Conservation (phyloP, 805 yeast genomes). For the Metschnikowia drakensbergensis region DNA sequence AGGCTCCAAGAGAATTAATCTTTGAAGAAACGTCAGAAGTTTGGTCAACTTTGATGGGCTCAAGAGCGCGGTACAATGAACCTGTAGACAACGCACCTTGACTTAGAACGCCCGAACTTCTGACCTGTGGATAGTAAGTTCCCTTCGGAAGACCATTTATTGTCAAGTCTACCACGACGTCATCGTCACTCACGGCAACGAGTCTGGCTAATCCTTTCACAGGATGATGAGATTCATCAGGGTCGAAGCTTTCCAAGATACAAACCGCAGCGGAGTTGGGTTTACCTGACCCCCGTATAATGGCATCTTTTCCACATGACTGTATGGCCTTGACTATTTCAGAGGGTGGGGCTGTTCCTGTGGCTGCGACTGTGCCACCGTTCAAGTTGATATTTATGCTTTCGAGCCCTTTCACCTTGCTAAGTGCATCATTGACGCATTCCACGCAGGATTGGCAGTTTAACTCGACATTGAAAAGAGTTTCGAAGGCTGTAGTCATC, state of each 20-base stretch:
- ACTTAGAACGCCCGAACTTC: slow-evolving; percentile 72
- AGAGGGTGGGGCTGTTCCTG: slow-evolving; percentile 75
- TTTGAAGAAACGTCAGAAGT: slow-evolving; percentile 26
- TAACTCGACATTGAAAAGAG: slow-evolving; percentile 84
- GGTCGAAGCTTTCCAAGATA: slow-evolving; percentile 70
- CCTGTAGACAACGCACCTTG: slow-evolving; percentile 71
- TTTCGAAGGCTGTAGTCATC: slow-evolving; percentile 36
- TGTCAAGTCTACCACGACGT: slow-evolving; percentile 70
- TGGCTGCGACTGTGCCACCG: slow-evolving; percentile 60
- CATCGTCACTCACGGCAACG: slow-evolving; percentile 57
- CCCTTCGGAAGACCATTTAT: slow-evolving; percentile 68
- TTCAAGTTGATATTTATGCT: slow-evolving; percentile 53
- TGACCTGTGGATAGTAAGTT: slow-evolving; percentile 63
- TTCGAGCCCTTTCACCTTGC: slow-evolving; percentile 47
- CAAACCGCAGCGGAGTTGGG: slow-evolving; percentile 90
- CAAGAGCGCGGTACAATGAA: slow-evolving; percentile 40
- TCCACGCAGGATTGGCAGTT: slow-evolving; percentile 71
- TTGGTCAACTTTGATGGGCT: slow-evolving; percentile 31
- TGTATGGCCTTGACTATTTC: slow-evolving; percentile 64
- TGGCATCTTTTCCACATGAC: slow-evolving; percentile 78
- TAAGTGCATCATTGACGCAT: slow-evolving; percentile 53
- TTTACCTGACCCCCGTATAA: slow-evolving; percentile 85
- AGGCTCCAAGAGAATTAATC: slow-evolving; percentile 36
- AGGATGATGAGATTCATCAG: slow-evolving; percentile 45
- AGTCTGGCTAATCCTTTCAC: slow-evolving; percentile 87